A percentile compares a stretch with the other conserved stretches of the same genome.
Conservation (phyloP, 2,329 filamentous ascomycete species). For the Penicillium glabrum region DNA sequence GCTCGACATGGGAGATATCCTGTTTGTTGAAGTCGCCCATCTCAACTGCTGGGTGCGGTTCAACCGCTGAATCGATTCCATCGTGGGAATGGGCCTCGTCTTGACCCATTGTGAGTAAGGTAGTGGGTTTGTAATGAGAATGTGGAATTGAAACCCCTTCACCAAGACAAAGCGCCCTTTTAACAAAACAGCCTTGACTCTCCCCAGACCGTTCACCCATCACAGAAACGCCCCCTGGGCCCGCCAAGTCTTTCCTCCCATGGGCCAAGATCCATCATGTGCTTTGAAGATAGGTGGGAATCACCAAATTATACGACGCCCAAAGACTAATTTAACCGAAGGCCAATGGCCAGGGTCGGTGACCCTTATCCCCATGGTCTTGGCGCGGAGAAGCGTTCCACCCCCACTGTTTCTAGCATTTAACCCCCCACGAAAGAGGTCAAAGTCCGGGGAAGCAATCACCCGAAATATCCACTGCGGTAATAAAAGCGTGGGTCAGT, state of each 20-base stretch:
- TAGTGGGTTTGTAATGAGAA: background rate
- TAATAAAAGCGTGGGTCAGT: background rate
- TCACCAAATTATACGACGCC: background rate
- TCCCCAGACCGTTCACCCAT: background rate
- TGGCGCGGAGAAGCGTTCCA: conserved; percentile 1
- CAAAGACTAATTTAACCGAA: background rate
- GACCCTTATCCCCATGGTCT: conserved; percentile 4
- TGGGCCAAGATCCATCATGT: background rate
- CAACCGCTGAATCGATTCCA: conserved; percentile 11
- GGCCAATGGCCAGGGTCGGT: conserved; percentile 1
- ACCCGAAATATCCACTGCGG: conserved; percentile 6
- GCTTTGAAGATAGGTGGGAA: background rate
- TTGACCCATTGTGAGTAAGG: conserved; percentile 8
- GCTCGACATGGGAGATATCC: conserved; percentile 50
- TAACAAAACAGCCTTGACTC: background rate
- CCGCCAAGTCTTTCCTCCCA: background rate
- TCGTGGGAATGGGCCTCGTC: conserved; percentile 4
- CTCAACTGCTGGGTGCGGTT: conserved; percentile 2
- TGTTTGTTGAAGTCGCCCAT: conserved; percentile 21
- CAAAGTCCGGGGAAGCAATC: conserved; percentile 19
- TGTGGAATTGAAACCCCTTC: background rate
- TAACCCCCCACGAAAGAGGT: background rate
- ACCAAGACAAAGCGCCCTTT: background rate
- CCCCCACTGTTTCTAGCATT: background rate
- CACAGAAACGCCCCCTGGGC: background rate